These are phyloP conservation scores for Alternaria arborescens DNA, from an alignment of 2,329 filamentous ascomycete genomes.

Conservation along the genomic window DNA sequence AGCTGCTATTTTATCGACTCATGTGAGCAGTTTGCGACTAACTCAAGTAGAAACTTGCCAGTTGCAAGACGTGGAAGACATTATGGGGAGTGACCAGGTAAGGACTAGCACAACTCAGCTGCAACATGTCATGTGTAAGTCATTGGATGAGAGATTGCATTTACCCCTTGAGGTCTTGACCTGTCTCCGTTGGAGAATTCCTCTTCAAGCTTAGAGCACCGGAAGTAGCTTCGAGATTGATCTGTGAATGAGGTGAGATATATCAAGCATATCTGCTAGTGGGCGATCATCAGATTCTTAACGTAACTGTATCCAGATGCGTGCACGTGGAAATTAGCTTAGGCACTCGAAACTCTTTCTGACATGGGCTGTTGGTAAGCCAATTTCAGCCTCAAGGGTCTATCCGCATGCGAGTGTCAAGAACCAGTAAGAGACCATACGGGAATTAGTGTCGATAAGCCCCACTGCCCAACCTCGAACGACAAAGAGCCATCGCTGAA, in stretches of 20 bases:
- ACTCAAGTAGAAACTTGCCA: constrained; percentile 69
- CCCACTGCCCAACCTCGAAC: too few relatives aligned
- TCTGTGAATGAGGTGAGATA: constrained; percentile 19
- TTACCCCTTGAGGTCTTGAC: background rate
- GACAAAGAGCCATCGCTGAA: too few relatives aligned
- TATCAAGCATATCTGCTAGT: constrained; percentile 31
- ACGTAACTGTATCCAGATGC: constrained; percentile 18
- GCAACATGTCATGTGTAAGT: background rate
- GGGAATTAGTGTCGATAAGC: background rate
- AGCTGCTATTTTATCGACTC: background rate
- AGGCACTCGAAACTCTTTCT: constrained; percentile 8
- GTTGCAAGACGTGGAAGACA: constrained; percentile 65
- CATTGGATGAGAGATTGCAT: background rate
- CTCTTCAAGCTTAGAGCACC: background rate
- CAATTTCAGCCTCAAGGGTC: constrained; percentile 19
- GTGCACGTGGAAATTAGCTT: background rate
- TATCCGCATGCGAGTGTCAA: background rate
- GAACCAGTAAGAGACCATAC: background rate
- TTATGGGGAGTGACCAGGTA: constrained; percentile 96
- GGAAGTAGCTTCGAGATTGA: constrained; percentile 5
- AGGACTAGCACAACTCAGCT: constrained; percentile 54
- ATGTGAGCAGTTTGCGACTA: background rate
- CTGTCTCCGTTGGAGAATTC: background rate
- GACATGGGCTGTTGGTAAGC: constrained; percentile 18
- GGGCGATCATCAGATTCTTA: constrained; percentile 32